Conservation (phyloP, 106 monocot species). For the Iris macrosiphon region DNA sequence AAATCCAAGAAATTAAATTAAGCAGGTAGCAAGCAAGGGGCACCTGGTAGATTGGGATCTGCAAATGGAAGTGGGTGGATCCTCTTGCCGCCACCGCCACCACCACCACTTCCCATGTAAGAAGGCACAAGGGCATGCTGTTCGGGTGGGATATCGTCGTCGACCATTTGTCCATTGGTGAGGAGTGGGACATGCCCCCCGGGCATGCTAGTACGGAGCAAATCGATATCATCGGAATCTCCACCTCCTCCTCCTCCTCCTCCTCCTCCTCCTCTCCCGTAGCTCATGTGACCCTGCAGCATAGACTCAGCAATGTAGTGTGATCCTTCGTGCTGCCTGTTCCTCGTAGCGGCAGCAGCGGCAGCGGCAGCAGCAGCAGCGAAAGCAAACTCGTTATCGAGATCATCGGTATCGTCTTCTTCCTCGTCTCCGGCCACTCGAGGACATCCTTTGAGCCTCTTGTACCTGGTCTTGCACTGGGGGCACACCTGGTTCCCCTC, state of each 20-base stretch:
- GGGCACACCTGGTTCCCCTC: conserved; percentile 90
- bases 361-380: too few species aligned
- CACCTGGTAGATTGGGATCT: conserved; percentile 71
- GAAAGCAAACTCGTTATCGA: conserved; percentile 82
- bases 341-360: conserved; percentile 33
- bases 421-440: conserved; percentile 84
- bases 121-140: conserved; percentile 91
- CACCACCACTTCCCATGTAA: conserved; percentile 67
- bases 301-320: conserved; percentile 63
- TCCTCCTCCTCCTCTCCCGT: conserved; percentile 73
- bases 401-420: conserved; percentile 79
- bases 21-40: not conserved
- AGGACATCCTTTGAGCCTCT: conserved; percentile 76
- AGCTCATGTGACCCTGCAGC: conserved; percentile 84
- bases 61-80: conserved; percentile 85
- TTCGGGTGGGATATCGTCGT: conserved; percentile 88
- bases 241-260: too few species aligned
- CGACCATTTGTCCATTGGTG: conserved; percentile 90
- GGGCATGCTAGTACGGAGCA: conserved; percentile 41
- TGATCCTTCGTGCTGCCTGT: too few species aligned
- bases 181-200: conserved; percentile 64
- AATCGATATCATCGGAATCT: conserved; percentile 41
- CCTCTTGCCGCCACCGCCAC: conserved; percentile 63
- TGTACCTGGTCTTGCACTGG: conserved; percentile 88
- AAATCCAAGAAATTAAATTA: not conserved